These are phyloP conservation scores for Stentor coeruleus DNA, from an alignment of 73 alveolate species.

Conservation along the genomic window DNA sequence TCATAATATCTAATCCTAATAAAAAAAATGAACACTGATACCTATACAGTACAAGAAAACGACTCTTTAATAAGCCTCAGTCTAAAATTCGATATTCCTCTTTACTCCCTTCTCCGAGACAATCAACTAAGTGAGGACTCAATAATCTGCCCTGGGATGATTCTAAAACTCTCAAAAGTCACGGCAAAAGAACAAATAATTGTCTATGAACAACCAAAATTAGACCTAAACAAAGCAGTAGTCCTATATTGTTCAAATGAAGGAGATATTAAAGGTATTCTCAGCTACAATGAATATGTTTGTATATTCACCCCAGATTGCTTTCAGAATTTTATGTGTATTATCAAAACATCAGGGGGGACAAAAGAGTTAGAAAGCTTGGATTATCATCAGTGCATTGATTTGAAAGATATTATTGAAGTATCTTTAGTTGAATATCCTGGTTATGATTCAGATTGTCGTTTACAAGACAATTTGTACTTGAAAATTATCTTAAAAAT, in stretches of 20 bases:
- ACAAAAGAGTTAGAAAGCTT: not conserved
- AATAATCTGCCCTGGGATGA: conserved; percentile 6
- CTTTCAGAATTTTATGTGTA: not conserved
- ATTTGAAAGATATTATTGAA: not conserved
- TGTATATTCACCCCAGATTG: not conserved
- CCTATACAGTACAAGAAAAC: not conserved
- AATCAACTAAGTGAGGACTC: conserved; percentile 16
- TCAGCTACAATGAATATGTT: not conserved
- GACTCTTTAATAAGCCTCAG: not conserved
- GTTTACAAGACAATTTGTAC: not conserved
- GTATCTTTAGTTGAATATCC: not conserved
- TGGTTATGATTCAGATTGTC: not conserved
- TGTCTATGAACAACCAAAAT: not conserved
- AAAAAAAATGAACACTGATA: not conserved
- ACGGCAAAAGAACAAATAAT: too few relatives aligned
- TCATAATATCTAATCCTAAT: not conserved
- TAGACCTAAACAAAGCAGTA: not conserved
- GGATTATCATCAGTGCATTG: not conserved
- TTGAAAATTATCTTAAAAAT: not conserved
- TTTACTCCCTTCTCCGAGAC: not conserved
- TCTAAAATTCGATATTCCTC: not conserved
- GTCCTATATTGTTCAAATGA: not conserved
- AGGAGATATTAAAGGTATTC: conserved; percentile 18
- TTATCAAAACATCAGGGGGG: not conserved
- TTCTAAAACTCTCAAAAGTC: not conserved